Evolutionary conservation across 2,329 filamentous ascomycete species (phyloP).

Genomic region (Pestalotiopsis sp.): DNA sequence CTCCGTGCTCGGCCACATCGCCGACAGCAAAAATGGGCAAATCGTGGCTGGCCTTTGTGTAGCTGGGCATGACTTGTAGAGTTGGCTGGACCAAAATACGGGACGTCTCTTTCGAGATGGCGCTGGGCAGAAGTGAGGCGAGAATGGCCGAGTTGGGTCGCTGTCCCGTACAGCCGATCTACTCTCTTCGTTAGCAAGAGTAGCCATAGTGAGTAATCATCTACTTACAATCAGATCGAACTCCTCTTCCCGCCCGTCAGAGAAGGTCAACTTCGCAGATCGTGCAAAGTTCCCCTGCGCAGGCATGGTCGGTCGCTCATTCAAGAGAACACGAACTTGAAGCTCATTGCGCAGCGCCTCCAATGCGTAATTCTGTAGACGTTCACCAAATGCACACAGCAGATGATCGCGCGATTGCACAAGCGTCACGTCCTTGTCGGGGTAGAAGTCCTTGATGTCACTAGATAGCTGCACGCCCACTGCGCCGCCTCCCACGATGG

Average conservation of each 20-base stretch:
- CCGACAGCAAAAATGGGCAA: conserved; percentile 50
- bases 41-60: conserved; percentile 21
- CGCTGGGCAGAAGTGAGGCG: conserved; percentile 4
- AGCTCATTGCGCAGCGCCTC: background rate
- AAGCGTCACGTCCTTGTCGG: conserved; percentile 47
- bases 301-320: background rate
- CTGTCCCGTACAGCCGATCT: conserved; percentile 45
- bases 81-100: conserved; percentile 42
- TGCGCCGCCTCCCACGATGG: conserved; percentile 46
- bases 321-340: background rate
- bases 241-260: conserved; percentile 29
- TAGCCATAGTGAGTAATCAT: background rate
- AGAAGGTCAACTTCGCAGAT: conserved; percentile 29
- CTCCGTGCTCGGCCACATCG: conserved; percentile 50
- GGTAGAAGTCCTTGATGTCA: conserved; percentile 49
- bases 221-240: conserved; percentile 42
- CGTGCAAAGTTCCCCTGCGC: conserved; percentile 12
- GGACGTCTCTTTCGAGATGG: conserved; percentile 17
- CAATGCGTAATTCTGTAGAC: background rate
- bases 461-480: conserved; percentile 52
- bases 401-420: conserved; percentile 47
- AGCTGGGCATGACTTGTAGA: conserved; percentile 41
- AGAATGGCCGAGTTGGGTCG: conserved; percentile 23
- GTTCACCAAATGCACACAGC: conserved; percentile 41
- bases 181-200: background rate